phyloP scores from a whole-genome alignment of 1,139 yeast genomes.

The Saccharomyces pastorianus region DNA sequence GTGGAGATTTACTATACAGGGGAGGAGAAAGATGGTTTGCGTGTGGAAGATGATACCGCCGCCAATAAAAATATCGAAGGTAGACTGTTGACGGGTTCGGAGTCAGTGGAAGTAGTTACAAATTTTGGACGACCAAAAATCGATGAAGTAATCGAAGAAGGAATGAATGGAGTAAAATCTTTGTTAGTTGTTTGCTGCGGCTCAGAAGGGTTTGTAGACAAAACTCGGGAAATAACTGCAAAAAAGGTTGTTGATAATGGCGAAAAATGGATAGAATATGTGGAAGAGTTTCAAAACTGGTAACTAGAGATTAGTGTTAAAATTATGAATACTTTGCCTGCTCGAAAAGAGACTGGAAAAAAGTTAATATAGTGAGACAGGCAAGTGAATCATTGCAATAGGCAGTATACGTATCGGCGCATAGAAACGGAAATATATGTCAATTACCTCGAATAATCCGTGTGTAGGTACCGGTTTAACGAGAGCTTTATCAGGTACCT shows the following conservation, averaged over 20 bases:
- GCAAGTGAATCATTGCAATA: neutral
- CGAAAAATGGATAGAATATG: slow-evolving; percentile 15
- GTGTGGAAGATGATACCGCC: neutral
- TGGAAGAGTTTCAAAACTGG: slow-evolving; percentile 27
- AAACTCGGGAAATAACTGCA: slow-evolving; percentile 36
- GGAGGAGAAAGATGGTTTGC: neutral
- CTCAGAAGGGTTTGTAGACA: slow-evolving; percentile 49
- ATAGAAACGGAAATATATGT: neutral
- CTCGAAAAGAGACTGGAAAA: neutral
- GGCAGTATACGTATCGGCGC: neutral
- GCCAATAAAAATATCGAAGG: neutral
- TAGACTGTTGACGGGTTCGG: neutral
- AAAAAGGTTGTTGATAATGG: slow-evolving; percentile 11
- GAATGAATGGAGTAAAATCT: slow-evolving; percentile 17
- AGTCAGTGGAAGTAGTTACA: neutral
- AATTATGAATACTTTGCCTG: neutral
- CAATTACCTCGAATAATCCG: neutral
- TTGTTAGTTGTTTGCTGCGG: slow-evolving; percentile 44
- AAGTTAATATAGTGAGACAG: too few species aligned
- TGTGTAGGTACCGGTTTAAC: neutral
- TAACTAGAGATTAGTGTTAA: too few species aligned
- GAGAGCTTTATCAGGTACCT: neutral
- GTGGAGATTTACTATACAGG: neutral
- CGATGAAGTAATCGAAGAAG: slow-evolving; percentile 32
- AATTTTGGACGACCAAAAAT: slow-evolving; percentile 44